Evolutionary conservation across 140 eudicot species (phyloP).

Genomic region (Bidens hawaiensis): DNA sequence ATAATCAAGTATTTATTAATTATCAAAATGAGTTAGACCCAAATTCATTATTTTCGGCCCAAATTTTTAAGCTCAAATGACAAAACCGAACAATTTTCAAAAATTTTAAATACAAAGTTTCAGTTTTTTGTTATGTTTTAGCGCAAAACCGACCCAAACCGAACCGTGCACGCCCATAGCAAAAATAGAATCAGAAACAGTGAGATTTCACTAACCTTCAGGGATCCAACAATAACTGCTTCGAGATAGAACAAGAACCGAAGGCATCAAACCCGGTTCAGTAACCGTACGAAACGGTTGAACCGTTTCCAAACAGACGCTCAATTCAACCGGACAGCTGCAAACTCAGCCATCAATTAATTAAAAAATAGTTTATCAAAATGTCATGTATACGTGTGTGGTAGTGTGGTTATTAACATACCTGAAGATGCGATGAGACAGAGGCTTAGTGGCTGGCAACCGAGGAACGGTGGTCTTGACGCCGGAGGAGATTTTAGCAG

Average conservation of each 20-base stretch:
- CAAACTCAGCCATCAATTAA: conserved; percentile 10
- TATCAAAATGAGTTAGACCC: too few relatives aligned
- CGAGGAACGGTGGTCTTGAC: conserved; percentile 45
- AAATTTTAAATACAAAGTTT: too few relatives aligned
- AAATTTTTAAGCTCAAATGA: too few relatives aligned
- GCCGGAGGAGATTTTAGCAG: conserved; percentile 39
- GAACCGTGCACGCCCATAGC: too few relatives aligned
- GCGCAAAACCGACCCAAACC: too few relatives aligned
- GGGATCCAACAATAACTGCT: conserved; percentile 54
- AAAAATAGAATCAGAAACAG: not conserved
- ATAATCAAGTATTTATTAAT: too few relatives aligned
- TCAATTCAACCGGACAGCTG: conserved; percentile 80
- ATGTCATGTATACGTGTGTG: not conserved
- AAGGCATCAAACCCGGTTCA: conserved; percentile 77
- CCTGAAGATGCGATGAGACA: conserved; percentile 74
- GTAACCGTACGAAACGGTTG: conserved; percentile 76
- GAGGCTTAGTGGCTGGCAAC: conserved; percentile 38
- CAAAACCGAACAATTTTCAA: too few relatives aligned
- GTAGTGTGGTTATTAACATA: conserved; percentile 2
- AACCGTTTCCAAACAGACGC: conserved; percentile 64
- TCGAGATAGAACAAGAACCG: conserved; percentile 56
- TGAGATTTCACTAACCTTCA: conserved; percentile 42
- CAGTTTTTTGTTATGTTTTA: too few relatives aligned
- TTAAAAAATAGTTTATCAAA: not conserved
- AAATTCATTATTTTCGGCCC: too few relatives aligned